Conservation (phyloP, 31 red algal species). For the Odonthalia washingtoniensis region DNA sequence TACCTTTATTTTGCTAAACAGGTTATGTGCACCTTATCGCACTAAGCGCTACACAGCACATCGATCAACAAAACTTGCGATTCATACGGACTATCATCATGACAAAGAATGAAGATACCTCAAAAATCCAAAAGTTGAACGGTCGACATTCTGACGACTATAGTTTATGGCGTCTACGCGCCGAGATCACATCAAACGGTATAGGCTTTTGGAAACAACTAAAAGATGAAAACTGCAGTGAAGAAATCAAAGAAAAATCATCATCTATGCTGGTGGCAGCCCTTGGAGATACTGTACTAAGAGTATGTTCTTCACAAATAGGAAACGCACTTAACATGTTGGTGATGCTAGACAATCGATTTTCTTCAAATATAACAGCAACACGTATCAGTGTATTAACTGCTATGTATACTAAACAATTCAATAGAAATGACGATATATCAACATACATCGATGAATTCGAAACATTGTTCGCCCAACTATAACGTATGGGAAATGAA, state of each 20-base stretch:
- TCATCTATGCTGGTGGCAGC: neutral
- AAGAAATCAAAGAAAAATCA: conserved; percentile 15
- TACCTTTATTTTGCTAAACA: no score
- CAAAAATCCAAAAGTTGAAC: neutral
- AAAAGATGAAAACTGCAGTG: neutral
- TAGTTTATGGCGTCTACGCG: neutral
- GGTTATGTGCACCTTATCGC: no score
- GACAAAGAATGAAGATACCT: neutral
- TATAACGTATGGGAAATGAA: conserved; percentile 4
- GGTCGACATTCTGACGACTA: neutral
- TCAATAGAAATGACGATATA: conserved; percentile 6
- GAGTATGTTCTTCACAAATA: neutral
- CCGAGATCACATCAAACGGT: neutral
- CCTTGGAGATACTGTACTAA: neutral
- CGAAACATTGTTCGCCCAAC: neutral
- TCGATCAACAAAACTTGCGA: no score
- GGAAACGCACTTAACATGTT: neutral
- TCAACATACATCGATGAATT: conserved; percentile 10
- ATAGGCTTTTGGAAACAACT: neutral
- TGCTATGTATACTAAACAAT: neutral
- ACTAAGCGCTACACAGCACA: no score
- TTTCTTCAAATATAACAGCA: neutral
- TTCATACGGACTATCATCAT: no score
- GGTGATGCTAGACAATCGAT: neutral
- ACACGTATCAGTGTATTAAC: neutral